Conservation (phyloP, 1,284 basidiomycete species). For the Ganoderma boninense region DNA sequence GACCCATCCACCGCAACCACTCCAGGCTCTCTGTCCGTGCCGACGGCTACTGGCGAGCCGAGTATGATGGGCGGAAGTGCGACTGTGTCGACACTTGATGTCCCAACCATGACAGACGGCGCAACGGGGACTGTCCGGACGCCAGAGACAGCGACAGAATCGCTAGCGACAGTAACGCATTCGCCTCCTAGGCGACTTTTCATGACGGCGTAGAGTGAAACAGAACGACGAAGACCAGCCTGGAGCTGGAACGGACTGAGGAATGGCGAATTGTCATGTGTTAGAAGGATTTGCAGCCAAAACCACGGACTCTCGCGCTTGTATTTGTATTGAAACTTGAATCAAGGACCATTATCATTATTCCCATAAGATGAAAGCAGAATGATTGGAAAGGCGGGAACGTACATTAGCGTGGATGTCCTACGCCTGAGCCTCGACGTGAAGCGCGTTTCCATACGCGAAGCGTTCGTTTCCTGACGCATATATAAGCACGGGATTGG, state of each 20-base stretch:
- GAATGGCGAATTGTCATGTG: background rate
- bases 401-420: background rate
- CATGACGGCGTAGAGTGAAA: background rate
- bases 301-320: background rate
- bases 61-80: too few relatives aligned
- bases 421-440: background rate
- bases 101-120: background rate
- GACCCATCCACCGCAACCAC: background rate
- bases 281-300: background rate
- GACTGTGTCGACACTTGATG: background rate
- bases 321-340: background rate
- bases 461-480: background rate
- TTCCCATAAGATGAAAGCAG: background rate
- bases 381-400: background rate
- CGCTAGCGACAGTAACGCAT: background rate
- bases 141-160: background rate
- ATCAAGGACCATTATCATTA: background rate
- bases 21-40: too few relatives aligned
- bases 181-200: background rate
- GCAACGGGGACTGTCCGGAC: background rate
- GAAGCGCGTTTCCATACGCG: background rate
- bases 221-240: background rate
- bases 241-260: background rate
- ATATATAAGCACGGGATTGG: background rate
- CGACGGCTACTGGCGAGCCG: too few relatives aligned